Evolutionary conservation across 495 filamentous ascomycete genomes (phyloP).

Genomic region (Annulohypoxylon maeteangense): DNA sequence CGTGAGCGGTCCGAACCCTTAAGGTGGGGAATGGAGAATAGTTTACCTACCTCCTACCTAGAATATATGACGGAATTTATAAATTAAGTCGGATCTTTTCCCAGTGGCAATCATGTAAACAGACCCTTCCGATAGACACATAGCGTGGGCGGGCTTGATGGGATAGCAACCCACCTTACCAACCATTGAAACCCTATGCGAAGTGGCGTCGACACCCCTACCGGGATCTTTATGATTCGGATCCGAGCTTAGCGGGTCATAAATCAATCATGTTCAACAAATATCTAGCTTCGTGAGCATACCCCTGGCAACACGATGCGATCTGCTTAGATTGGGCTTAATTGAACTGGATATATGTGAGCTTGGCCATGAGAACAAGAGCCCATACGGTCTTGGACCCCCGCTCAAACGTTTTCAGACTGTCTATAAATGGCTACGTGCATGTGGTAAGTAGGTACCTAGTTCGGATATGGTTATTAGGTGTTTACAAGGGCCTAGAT

Average conservation of each 20-base stretch:
- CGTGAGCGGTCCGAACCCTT: background rate
- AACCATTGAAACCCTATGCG: slow-evolving; percentile 33
- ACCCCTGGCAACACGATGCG: slow-evolving; percentile 7
- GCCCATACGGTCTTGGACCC: slow-evolving; percentile 18
- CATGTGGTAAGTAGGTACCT: slow-evolving; percentile 17
- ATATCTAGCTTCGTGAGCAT: slow-evolving; percentile 1
- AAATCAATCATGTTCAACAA: background rate
- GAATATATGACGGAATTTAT: background rate
- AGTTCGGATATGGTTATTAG: slow-evolving; percentile 11
- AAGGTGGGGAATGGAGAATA: background rate
- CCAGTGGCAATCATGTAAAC: background rate
- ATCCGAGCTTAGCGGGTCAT: slow-evolving; percentile 28
- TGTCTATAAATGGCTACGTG: slow-evolving; percentile 1
- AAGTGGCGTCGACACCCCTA: slow-evolving; percentile 24
- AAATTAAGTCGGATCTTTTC: background rate
- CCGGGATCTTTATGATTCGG: slow-evolving; percentile 16
- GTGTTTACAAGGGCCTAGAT: background rate
- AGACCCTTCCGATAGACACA: background rate
- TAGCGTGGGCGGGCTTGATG: slow-evolving; percentile 6
- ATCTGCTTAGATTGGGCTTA: slow-evolving; percentile 14
- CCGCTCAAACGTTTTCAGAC: slow-evolving; percentile 11
- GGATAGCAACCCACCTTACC: slow-evolving; percentile 16
- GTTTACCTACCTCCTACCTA: background rate
- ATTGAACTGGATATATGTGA: slow-evolving; percentile 16
- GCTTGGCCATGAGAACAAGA: background rate